Percentiles rank a stretch among this genome's conserved stretches.
Conservation (phyloP, 106 monocot species). For the Posidonia australis region DNA sequence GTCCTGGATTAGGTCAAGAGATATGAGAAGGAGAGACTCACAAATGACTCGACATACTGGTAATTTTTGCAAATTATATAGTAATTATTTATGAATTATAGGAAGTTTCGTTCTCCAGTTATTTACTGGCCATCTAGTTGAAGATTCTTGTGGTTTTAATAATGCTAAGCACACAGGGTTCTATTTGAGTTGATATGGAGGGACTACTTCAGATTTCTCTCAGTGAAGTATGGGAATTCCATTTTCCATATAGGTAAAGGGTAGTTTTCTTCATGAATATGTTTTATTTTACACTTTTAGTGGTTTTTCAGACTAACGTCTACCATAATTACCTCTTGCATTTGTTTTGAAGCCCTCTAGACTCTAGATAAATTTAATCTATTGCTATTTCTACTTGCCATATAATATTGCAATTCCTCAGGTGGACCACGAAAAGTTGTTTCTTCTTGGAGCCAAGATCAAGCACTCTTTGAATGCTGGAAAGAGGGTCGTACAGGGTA, state of each 20-base stretch:
- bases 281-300: not conserved
- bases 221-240: constrained; percentile 75
- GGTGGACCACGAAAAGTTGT: constrained; percentile 80
- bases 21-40: constrained; percentile 76
- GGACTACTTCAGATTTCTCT: constrained; percentile 91
- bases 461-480: constrained; percentile 63
- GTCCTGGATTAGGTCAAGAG: constrained; percentile 52
- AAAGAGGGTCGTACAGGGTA: constrained; percentile 92
- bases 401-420: constrained; percentile 8
- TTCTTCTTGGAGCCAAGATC: constrained; percentile 72
- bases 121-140: not conserved
- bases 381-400: not conserved
- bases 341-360: not conserved
- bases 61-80: constrained; percentile 11
- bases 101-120: not conserved
- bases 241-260: constrained; percentile 85
- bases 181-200: constrained; percentile 98
- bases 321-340: not conserved
- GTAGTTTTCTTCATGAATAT: not conserved
- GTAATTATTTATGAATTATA: not conserved
- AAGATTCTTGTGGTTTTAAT: not conserved
- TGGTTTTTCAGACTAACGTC: not conserved
- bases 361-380: not conserved
- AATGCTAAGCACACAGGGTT: constrained; percentile 45
- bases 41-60: constrained; percentile 98